These are phyloP conservation scores for Cordyceps pruinosa DNA, from an alignment of 2,329 filamentous ascomycete genomes.

Conservation along the genomic window DNA sequence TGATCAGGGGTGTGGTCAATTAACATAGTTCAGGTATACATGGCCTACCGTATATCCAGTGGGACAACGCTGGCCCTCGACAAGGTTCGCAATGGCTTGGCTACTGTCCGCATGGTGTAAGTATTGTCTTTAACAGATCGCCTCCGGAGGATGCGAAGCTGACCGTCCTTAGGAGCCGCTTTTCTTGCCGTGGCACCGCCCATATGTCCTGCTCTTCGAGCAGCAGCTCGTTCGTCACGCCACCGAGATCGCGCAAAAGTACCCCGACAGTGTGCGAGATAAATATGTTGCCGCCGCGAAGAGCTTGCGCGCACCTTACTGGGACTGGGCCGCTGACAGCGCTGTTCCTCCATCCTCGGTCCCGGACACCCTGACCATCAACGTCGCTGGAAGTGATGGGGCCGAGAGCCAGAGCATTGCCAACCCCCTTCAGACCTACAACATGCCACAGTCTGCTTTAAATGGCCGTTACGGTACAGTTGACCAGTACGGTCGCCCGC, in stretches of 20 bases:
- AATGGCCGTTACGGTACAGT: conserved; percentile 26
- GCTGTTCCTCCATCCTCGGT: conserved; percentile 29
- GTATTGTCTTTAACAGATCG: background rate
- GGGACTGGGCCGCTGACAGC: conserved; percentile 38
- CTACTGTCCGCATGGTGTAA: conserved; percentile 33
- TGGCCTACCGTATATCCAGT: conserved; percentile 24
- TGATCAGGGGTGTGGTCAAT: too few species aligned
- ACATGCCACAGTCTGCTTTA: conserved; percentile 31
- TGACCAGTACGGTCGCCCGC: conserved; percentile 16
- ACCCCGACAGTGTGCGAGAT: conserved; percentile 22
- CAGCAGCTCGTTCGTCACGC: conserved; percentile 37
- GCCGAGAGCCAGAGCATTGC: conserved; percentile 21
- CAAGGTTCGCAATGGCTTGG: conserved; percentile 19
- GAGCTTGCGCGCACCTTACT: conserved; percentile 35
- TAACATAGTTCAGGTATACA: conserved; percentile 17
- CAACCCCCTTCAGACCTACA: conserved; percentile 43
- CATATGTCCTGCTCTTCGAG: conserved; percentile 43
- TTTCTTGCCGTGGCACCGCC: conserved; percentile 42
- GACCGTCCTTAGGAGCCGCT: conserved; percentile 27
- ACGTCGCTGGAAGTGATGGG: conserved; percentile 8
- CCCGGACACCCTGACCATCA: conserved; percentile 4
- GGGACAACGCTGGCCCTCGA: conserved; percentile 20
- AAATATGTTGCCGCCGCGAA: conserved; percentile 32
- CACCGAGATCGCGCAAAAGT: conserved; percentile 33
- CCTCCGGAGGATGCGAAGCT: background rate